Conservation (phyloP, 148 eudicot species). For the Linanthus parryae region DNA sequence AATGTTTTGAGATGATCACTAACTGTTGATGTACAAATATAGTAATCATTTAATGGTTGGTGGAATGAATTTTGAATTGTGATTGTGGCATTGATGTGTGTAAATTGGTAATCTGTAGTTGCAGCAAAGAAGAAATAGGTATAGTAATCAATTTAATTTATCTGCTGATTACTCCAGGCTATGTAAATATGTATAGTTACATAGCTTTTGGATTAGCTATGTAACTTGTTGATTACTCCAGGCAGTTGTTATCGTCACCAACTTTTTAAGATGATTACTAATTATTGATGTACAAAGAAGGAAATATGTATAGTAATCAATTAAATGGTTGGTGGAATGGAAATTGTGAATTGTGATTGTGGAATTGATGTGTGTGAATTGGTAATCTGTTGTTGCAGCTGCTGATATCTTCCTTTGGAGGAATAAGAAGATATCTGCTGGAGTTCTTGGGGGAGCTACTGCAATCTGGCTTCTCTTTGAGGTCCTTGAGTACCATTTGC, state of each 20-base stretch:
- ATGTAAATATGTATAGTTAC: too few relatives aligned
- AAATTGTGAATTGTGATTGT: neutral
- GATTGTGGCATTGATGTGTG: too few relatives aligned
- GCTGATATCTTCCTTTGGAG: constrained; percentile 94
- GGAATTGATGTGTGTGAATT: neutral
- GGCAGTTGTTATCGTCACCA: neutral
- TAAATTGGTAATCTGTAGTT: too few relatives aligned
- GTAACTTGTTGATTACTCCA: neutral
- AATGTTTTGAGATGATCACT: too few relatives aligned
- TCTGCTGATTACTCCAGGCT: too few relatives aligned
- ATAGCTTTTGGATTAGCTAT: neutral
- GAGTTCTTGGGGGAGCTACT: constrained; percentile 62
- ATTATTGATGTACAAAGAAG: neutral
- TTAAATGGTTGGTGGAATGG: neutral
- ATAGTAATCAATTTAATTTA: too few relatives aligned
- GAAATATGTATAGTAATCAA: neutral
- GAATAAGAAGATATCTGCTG: constrained; percentile 79
- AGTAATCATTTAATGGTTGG: neutral
- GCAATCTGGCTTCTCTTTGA: constrained; percentile 78
- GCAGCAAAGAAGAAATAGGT: too few relatives aligned
- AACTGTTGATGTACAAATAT: neutral
- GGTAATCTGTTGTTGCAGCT: constrained; percentile 45
- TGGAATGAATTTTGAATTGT: neutral
- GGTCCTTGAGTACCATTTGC: constrained; percentile 67
- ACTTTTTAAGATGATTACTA: neutral